Evolutionary conservation across 805 yeast species (phyloP).

Genomic region (Nakazawaea pomicola): DNA sequence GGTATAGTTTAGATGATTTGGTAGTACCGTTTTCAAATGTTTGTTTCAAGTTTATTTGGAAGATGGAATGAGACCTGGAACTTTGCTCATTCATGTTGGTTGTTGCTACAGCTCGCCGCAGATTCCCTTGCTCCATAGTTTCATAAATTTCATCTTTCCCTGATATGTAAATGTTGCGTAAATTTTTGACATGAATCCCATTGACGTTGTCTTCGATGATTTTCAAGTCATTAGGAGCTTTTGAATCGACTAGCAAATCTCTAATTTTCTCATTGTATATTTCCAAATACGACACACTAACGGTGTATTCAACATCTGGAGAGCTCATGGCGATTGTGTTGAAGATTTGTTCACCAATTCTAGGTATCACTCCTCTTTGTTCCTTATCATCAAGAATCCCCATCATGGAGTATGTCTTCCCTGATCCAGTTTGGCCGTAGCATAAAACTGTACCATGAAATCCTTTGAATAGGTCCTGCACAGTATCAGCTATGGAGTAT

Average conservation of each 20-base stretch:
- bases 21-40: slow-evolving; percentile 49
- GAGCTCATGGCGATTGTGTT: slow-evolving; percentile 41
- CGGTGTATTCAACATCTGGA: slow-evolving; percentile 55
- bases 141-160: slow-evolving; percentile 52
- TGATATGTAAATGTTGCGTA: slow-evolving; percentile 57
- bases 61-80: slow-evolving; percentile 77
- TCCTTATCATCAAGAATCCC: slow-evolving; percentile 40
- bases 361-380: slow-evolving; percentile 62
- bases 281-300: slow-evolving; percentile 73
- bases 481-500: slow-evolving; percentile 53
- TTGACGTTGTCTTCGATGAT: slow-evolving; percentile 60
- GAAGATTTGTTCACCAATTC: slow-evolving; percentile 65
- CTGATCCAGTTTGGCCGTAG: slow-evolving; percentile 78
- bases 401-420: slow-evolving; percentile 75
- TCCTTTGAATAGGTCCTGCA: slow-evolving; percentile 68
- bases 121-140: slow-evolving; percentile 55
- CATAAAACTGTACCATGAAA: slow-evolving; percentile 74
- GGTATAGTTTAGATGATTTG: slow-evolving; percentile 58
- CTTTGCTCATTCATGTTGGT: slow-evolving; percentile 72
- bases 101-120: slow-evolving; percentile 48
- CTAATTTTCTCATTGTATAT: slow-evolving; percentile 47
- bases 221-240: slow-evolving; percentile 32
- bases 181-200: slow-evolving; percentile 69
- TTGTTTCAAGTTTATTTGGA: slow-evolving; percentile 65
- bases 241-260: slow-evolving; percentile 54